phyloP scores from a whole-genome alignment of 768 basidiomycete genomes.

The Suillus americanus region DNA sequence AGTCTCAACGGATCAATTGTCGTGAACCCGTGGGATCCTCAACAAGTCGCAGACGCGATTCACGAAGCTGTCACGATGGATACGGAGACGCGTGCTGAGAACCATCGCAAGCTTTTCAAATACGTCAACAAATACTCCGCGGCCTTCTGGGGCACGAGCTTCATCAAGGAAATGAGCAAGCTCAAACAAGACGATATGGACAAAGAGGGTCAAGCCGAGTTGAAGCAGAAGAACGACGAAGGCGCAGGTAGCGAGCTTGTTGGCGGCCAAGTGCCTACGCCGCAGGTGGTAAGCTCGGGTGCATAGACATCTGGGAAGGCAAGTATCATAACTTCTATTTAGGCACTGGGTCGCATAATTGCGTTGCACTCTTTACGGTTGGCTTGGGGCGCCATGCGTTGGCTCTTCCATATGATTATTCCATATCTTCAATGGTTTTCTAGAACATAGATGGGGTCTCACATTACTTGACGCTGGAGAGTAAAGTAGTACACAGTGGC shows the following conservation, averaged over 20 bases:
- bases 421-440: conserved; percentile 34
- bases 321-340: conserved; percentile 29
- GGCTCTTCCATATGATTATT: conserved; percentile 40
- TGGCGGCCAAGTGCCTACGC: conserved; percentile 36
- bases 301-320: conserved; percentile 28
- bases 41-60: conserved; percentile 96
- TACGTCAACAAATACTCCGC: conserved; percentile 95
- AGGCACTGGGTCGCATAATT: conserved; percentile 25
- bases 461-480: conserved; percentile 10
- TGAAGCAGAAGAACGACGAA: conserved; percentile 35
- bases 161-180: conserved; percentile 81
- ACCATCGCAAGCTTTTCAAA: conserved; percentile 94
- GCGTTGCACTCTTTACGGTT: conserved; percentile 22
- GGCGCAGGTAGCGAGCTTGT: conserved; percentile 39
- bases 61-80: conserved; percentile 93
- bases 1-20: conserved; percentile 93
- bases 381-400: conserved; percentile 27
- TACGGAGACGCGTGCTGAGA: conserved; percentile 77
- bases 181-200: conserved; percentile 43
- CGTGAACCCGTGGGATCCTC: conserved; percentile 99
- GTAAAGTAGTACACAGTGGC: background rate
- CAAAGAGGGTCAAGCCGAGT: conserved; percentile 34
- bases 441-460: conserved; percentile 24
- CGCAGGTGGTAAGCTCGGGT: conserved; percentile 35
- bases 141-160: conserved; percentile 89